Evolutionary conservation across 148 eudicot genomes (phyloP).

Genomic region (Oxyria digyna): DNA sequence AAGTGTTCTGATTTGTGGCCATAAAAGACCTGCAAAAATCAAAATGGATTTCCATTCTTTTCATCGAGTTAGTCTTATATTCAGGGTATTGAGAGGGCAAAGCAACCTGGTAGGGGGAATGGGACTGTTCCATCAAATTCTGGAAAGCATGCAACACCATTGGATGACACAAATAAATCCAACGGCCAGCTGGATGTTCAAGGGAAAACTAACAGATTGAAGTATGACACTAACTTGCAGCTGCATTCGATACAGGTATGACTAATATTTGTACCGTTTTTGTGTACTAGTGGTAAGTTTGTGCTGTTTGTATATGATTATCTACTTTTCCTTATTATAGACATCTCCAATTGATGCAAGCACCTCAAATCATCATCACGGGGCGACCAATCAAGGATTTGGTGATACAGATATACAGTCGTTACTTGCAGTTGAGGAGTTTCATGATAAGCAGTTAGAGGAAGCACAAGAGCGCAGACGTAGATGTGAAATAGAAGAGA

Average conservation of each 20-base stretch:
- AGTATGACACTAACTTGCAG: slow-evolving; percentile 17
- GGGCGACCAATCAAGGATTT: slow-evolving; percentile 13
- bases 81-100: slow-evolving; percentile 6
- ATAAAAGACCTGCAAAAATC: neutral
- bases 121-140: slow-evolving; percentile 13
- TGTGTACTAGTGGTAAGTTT: neutral
- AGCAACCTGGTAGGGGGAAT: slow-evolving; percentile 1
- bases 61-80: neutral
- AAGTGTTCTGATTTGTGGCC: neutral
- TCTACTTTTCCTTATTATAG: slow-evolving; percentile 17
- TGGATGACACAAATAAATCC: slow-evolving; percentile 12
- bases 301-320: slow-evolving; percentile 11
- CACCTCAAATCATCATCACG: slow-evolving; percentile 18
- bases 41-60: neutral
- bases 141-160: slow-evolving; percentile 16
- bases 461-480: slow-evolving; percentile 65
- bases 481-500: slow-evolving; percentile 65
- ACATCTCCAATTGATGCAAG: slow-evolving; percentile 22
- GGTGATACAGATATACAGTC: slow-evolving; percentile 29
- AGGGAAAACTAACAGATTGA: slow-evolving; percentile 14
- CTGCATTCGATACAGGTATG: slow-evolving; percentile 14
- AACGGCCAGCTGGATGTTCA: slow-evolving; percentile 16
- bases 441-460: slow-evolving; percentile 64
- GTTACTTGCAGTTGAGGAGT: slow-evolving; percentile 41
- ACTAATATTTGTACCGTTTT: neutral